Evolutionary conservation across 1,284 basidiomycete species (phyloP), one percentile per base, ranked within the genome.

Genomic region (Malassezia slooffiae): DNA sequence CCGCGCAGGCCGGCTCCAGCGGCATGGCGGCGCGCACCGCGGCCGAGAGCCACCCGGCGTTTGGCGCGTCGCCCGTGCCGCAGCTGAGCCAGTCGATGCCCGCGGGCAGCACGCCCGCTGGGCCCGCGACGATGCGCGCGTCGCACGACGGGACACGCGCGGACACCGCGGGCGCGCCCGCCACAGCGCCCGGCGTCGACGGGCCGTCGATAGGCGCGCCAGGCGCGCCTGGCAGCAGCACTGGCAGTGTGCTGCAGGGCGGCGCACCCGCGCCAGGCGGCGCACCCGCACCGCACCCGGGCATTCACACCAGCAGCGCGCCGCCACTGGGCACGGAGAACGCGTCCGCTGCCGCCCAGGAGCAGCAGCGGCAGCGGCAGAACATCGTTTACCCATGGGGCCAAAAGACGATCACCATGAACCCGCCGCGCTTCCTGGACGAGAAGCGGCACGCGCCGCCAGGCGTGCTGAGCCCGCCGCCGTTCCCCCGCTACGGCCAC

Each of bases 401-500:
- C 34, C 62, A 62, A 34, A 60, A 61, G n/a, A 49, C 49, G 13
- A 49, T 69, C 27, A 52, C 47, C 34, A 57, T 69, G 57, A 67
- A 66, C 36, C 66, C 66, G 11, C 66, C 66, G 21, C 58, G 58
- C 30, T 69, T 67, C 47, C 52, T 68, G 37, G 63, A 67, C 40
- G 63, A 67, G 41, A 51, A 45, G 13, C 58, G 62, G 13, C 64
- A 63, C 37, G 62, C 62, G 17, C 62, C 67, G 28, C 54, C 61
- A 11, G 64, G 62, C 13, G 62, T 62, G 1, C 50, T 61, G 21
- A 70, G 67, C 12, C 68, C 71, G 4, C 68, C 70, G 17, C 93
- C 93, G 0, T 97, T 99, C 72, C 93, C 93, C 12, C 82, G 93
- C 42, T 99, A 99, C 67, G 93, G 93, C 10, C 87, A 95, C 63